A percentile compares a stretch with the other conserved stretches of the same genome.
Conservation (phyloP, 1,284 basidiomycete genomes). For the Thelephora terrestris region DNA sequence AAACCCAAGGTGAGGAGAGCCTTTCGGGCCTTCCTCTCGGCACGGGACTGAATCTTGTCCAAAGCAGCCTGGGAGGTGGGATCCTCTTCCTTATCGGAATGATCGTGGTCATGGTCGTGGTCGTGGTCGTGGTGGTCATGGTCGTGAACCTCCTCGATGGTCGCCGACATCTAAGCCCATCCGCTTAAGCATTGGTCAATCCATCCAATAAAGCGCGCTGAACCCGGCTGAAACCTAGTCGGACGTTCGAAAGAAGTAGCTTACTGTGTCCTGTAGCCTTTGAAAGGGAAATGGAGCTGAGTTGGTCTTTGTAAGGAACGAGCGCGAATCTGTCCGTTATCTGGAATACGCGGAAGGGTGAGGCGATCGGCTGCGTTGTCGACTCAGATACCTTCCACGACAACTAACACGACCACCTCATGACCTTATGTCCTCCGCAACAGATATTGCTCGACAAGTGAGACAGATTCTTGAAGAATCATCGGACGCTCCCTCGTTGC, state of each 20-base stretch:
- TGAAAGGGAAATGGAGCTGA: too few relatives aligned
- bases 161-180: conserved; percentile 63
- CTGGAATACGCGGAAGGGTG: not conserved
- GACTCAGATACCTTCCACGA: not conserved
- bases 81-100: conserved; percentile 58
- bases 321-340: not conserved
- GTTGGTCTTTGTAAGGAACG: too few relatives aligned
- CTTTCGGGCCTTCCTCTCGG: conserved; percentile 88
- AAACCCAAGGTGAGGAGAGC: conserved; percentile 80
- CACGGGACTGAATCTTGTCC: conserved; percentile 88
- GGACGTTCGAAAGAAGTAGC: too few relatives aligned
- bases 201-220: conserved; percentile 15
- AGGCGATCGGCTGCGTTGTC: not conserved
- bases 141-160: conserved; percentile 70
- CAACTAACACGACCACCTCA: not conserved
- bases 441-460: conserved; percentile 39
- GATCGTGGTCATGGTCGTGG: conserved; percentile 46
- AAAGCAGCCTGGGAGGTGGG: conserved; percentile 77
- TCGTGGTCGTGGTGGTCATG: conserved; percentile 50
- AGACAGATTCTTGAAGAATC: conserved; percentile 43
- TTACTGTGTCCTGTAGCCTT: too few relatives aligned
- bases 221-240: not conserved
- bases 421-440: conserved; percentile 15
- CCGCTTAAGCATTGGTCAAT: conserved; percentile 19
- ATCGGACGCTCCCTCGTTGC: conserved; percentile 26